phyloP scores from a whole-genome alignment of 352 stramenopile genomes.

The Globisporangium paddicum region DNA sequence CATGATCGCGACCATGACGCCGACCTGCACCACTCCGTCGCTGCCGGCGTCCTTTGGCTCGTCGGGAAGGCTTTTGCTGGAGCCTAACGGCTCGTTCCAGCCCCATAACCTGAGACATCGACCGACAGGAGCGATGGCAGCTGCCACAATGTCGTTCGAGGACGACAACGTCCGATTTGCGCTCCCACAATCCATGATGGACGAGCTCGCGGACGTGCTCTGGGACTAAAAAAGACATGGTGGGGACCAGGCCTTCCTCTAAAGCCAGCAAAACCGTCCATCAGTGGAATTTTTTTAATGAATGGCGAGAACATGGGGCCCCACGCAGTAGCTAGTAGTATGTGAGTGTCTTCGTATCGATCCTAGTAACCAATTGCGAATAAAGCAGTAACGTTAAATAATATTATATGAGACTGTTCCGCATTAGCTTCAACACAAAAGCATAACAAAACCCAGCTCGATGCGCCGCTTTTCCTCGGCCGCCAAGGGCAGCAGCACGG shows the following conservation, averaged over 20 bases:
- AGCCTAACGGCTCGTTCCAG: too few relatives aligned
- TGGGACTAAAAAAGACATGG: conserved; percentile 12
- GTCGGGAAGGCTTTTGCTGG: conserved; percentile 2
- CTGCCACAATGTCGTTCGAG: conserved; percentile 1
- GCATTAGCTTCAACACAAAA: too few relatives aligned
- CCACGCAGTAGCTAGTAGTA: neutral
- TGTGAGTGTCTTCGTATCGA: neutral
- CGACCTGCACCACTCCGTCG: neutral
- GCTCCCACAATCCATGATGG: conserved; percentile 11
- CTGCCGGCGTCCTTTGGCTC: conserved; percentile 9
- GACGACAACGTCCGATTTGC: conserved; percentile 2
- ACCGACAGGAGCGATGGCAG: neutral
- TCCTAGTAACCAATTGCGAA: neutral
- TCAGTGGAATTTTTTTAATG: conserved; percentile 1
- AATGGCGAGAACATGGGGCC: neutral
- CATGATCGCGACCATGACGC: neutral
- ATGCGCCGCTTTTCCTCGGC: conserved; percentile 5
- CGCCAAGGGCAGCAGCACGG: neutral
- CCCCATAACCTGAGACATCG: neutral
- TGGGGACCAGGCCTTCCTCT: too few relatives aligned
- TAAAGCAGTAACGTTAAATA: conserved; percentile 1
- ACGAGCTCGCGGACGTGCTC: conserved; percentile 14
- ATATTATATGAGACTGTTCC: neutral
- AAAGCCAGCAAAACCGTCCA: neutral
- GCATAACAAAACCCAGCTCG: too few relatives aligned